Evolutionary conservation across 768 basidiomycete genomes (phyloP), one percentile per base, ranked within the genome.

Genomic region (Pleurotus ostreatus): DNA sequence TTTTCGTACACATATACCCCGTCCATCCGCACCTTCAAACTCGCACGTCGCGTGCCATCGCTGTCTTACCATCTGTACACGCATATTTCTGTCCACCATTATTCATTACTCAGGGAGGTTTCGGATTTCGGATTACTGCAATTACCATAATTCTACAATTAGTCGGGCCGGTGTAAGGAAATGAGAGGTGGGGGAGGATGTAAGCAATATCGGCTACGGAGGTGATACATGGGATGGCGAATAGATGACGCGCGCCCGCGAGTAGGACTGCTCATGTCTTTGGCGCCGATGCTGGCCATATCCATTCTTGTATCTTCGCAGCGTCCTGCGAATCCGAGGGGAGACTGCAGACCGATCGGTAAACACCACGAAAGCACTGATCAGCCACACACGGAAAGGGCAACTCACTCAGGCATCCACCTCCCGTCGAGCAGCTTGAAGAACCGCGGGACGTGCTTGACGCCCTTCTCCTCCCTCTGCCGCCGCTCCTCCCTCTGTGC

Each of bases 401-500:
- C 26, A 23, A 77, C 88, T 58, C 66, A 90, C 89, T 70, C 74
- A 61, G 94, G 92, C 59, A 80, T 74, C 89, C 92, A 98, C 63
- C 85, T 83, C 5, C 92, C 92, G 57, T 90, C 83, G 54, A 66
- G 69, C 62, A 81, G 72, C 68, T 84, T 80, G 71, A 99, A 99
- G 75, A 88, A 98, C 61, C 88, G 78, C 46, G 91, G 83, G n/a
- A 79, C 73, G 63, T 89, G 86, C 49, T 72, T 73, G 60, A 82
- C 76, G 4, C 90, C 91, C 16, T 69, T 80, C 64, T 89, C 89
- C 57, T 95, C 94, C 59, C 89, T 77, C 67, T 74, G 73, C 65
- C 79, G 83, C 39, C 92, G 84, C 55, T 80, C 70, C 63, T 97
- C 94, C 47, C 97, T 79, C 72, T 98, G 95, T 22, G 85, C 85